Conservation (phyloP, 2,329 filamentous ascomycete species). For the Xylariaceae sp. region DNA sequence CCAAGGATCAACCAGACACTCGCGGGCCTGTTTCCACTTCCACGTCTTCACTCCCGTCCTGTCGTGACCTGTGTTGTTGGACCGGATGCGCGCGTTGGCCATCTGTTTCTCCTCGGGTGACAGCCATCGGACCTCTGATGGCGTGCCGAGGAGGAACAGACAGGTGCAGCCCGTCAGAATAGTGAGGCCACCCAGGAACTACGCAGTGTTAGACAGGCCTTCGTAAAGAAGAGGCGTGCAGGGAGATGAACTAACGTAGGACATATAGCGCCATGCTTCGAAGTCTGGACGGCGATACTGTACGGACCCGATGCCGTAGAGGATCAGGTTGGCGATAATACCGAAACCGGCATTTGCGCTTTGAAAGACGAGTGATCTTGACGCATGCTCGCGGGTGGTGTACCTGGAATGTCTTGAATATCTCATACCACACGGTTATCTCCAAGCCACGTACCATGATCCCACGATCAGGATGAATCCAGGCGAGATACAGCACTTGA, state of each 20-base stretch:
- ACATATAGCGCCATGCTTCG: conserved; percentile 35
- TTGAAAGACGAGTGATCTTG: conserved; percentile 31
- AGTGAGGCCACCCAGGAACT: conserved; percentile 32
- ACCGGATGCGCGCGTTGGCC: conserved; percentile 30
- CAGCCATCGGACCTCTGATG: conserved; percentile 34
- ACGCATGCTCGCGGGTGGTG: conserved; percentile 33
- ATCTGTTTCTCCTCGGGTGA: conserved; percentile 31
- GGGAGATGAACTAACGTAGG: conserved; percentile 29
- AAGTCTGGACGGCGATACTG: conserved; percentile 24
- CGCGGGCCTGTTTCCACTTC: conserved; percentile 33
- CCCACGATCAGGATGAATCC: conserved; percentile 35
- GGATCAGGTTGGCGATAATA: conserved; percentile 29
- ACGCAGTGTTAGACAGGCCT: too few species aligned
- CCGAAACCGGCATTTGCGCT: conserved; percentile 35
- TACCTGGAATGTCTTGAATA: conserved; percentile 26
- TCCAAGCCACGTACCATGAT: conserved; percentile 9
- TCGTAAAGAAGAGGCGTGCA: too few species aligned
- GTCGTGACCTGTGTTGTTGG: conserved; percentile 34
- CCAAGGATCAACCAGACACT: conserved; percentile 32
- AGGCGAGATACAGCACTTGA: conserved; percentile 32
- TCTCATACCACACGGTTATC: background rate
- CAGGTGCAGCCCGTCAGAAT: conserved; percentile 29
- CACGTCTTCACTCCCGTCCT: conserved; percentile 32
- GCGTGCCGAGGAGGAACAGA: conserved; percentile 32
- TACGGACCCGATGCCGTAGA: conserved; percentile 32